phyloP scores from a whole-genome alignment of 345 rosid genomes.

The Cochlearia excelsa region DNA sequence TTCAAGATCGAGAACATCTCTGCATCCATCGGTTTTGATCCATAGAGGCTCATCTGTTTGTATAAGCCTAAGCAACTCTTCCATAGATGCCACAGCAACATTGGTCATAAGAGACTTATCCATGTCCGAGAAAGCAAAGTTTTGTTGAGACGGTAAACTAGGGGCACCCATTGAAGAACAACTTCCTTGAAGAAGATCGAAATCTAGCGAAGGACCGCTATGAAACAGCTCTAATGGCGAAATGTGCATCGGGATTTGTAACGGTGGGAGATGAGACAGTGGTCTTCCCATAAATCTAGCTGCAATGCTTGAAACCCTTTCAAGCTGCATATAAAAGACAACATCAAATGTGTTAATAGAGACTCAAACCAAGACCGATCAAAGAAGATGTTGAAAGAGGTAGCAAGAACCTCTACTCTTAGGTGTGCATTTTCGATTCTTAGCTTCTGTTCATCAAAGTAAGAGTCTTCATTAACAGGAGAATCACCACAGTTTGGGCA shows the following conservation, averaged over 20 bases:
- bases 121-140: constrained; percentile 61
- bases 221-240: constrained; percentile 76
- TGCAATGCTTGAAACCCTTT: constrained; percentile 88
- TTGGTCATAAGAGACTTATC: constrained; percentile 87
- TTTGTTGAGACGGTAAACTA: constrained; percentile 54
- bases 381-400: neutral
- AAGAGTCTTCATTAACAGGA: constrained; percentile 72
- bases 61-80: constrained; percentile 75
- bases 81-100: constrained; percentile 69
- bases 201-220: constrained; percentile 71
- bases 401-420: constrained; percentile 67
- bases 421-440: constrained; percentile 82
- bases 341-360: neutral
- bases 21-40: constrained; percentile 54
- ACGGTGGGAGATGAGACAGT: constrained; percentile 80
- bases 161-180: constrained; percentile 37
- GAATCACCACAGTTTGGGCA: constrained; percentile 90
- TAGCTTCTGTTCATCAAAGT: constrained; percentile 83
- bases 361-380: neutral
- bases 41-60: constrained; percentile 81
- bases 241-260: constrained; percentile 56
- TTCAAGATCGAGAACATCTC: constrained; percentile 66
- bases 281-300: constrained; percentile 93
- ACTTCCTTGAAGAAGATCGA: constrained; percentile 77
- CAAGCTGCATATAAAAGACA: constrained; percentile 48